A percentile compares a stretch with the other conserved stretches of the same genome.
These are phyloP conservation scores for Aspergillus sclerotialis DNA, from an alignment of 2,329 filamentous ascomycete genomes.

Conservation along the genomic window DNA sequence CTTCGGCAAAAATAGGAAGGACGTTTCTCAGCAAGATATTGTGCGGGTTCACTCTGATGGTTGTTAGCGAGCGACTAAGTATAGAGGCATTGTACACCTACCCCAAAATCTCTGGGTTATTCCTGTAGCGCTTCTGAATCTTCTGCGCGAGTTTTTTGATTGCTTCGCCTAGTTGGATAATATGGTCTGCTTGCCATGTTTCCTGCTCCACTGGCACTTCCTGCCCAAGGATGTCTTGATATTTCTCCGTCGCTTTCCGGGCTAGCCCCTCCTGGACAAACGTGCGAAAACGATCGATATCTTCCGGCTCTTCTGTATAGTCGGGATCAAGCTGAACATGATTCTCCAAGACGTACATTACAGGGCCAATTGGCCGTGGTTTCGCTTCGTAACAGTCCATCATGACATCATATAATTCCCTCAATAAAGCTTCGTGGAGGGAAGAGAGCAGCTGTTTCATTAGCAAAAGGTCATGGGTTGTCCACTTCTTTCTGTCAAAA, in stretches of 20 bases:
- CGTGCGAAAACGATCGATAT: conserved; percentile 63
- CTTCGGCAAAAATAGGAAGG: conserved; percentile 83
- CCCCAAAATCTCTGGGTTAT: conserved; percentile 82
- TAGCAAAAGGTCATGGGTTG: conserved; percentile 58
- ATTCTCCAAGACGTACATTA: conserved; percentile 73
- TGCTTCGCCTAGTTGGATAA: conserved; percentile 79
- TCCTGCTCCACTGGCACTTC: conserved; percentile 73
- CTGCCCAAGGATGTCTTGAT: conserved; percentile 69
- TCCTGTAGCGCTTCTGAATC: conserved; percentile 87
- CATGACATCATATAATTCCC: conserved; percentile 82
- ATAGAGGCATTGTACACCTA: conserved; percentile 39
- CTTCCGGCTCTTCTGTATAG: conserved; percentile 65
- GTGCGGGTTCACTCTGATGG: conserved; percentile 47
- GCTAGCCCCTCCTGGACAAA: conserved; percentile 67
- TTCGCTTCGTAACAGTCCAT: conserved; percentile 87
- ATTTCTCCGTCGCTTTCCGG: conserved; percentile 69
- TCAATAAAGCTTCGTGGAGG: conserved; percentile 73
- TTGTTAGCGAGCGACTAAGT: conserved; percentile 12
- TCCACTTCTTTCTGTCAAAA: conserved; percentile 60
- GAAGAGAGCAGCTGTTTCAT: conserved; percentile 70
- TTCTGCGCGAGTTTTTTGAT: conserved; percentile 80
- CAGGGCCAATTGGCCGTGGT: conserved; percentile 68
- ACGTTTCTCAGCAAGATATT: conserved; percentile 73
- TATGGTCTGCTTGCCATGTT: conserved; percentile 84
- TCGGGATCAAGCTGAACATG: conserved; percentile 73